These are phyloP conservation scores for Polysphondylium violaceum DNA, from an alignment of 78 protist genomes.

Conservation along the genomic window DNA sequence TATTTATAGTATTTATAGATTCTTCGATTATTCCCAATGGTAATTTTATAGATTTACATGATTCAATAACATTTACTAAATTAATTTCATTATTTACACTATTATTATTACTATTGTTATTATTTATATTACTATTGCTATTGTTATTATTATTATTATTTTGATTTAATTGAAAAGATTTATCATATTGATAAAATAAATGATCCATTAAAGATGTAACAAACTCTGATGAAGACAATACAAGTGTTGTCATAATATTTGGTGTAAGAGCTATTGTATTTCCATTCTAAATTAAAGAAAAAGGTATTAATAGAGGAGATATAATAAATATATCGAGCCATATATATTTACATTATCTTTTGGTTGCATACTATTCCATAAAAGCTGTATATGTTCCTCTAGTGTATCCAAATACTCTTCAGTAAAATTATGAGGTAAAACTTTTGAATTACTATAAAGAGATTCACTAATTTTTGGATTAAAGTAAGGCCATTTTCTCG, in stretches of 20 bases:
- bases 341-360: slow-evolving; percentile 24
- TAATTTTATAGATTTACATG: too few relatives aligned
- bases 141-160: too few relatives aligned
- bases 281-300: neutral
- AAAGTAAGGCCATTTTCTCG: too few relatives aligned
- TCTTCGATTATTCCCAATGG: too few relatives aligned
- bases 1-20: too few relatives aligned
- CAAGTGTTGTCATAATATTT: neutral
- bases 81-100: too few relatives aligned
- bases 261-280: slow-evolving; percentile 1
- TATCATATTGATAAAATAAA: slow-evolving; percentile 27
- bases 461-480: neutral
- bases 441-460: slow-evolving; percentile 3
- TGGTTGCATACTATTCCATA: slow-evolving; percentile 24
- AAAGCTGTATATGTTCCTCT: slow-evolving; percentile 2
- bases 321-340: neutral
- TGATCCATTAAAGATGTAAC: slow-evolving; percentile 4
- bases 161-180: too few relatives aligned
- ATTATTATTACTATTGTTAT: too few relatives aligned
- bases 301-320: neutral
- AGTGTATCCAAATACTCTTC: slow-evolving; percentile 8
- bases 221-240: neutral
- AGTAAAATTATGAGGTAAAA: slow-evolving; percentile 18
- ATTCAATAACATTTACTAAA: too few relatives aligned
- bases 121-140: too few relatives aligned